Evolutionary conservation across 106 monocot genomes (phyloP).

Genomic region (Cymbidium sinense): DNA sequence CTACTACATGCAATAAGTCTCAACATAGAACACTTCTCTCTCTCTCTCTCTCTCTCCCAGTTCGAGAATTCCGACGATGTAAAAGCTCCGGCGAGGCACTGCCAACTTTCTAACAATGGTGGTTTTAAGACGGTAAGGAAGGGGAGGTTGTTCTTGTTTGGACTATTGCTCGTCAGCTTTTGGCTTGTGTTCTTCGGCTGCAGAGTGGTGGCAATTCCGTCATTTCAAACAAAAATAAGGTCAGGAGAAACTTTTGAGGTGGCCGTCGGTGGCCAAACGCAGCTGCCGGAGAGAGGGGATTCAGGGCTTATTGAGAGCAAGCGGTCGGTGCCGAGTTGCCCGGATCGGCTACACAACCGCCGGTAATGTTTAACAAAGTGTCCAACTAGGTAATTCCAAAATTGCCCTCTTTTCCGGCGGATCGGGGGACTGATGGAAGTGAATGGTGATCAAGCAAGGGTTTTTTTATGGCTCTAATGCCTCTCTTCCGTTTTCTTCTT

Average conservation of each 20-base stretch:
- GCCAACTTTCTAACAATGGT: neutral
- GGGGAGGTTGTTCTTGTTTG: neutral
- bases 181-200: neutral
- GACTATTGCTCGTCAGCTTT: neutral
- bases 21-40: neutral
- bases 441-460: too few species aligned
- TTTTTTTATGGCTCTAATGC: neutral
- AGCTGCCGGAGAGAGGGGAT: neutral
- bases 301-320: constrained; percentile 16
- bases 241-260: neutral
- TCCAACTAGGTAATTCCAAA: neutral
- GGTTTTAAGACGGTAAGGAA: neutral
- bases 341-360: constrained; percentile 40
- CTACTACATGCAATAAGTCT: too few species aligned
- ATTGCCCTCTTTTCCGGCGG: neutral
- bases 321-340: constrained; percentile 38
- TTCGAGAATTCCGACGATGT: neutral
- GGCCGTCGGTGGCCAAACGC: neutral
- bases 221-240: neutral
- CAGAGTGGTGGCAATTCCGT: neutral
- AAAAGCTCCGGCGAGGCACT: neutral
- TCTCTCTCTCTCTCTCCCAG: neutral
- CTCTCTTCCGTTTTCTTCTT: neutral
- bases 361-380: neutral
- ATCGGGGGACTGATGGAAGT: neutral